These are phyloP conservation scores for Aquilaria agallochum DNA, from an alignment of 441 rosid genomes.

Conservation along the genomic window DNA sequence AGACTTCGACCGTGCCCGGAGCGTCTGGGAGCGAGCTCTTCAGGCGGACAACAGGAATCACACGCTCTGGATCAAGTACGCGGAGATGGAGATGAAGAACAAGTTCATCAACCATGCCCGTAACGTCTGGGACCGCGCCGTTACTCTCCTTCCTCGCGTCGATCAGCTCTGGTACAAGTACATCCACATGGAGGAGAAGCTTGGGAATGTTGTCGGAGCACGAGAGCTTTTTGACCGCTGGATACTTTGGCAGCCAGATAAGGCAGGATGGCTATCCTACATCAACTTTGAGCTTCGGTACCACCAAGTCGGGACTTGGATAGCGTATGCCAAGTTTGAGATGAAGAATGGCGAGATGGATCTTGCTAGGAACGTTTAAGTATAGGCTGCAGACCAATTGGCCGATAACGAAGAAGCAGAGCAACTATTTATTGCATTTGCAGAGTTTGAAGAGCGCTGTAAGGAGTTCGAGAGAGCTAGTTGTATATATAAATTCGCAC, in stretches of 20 bases:
- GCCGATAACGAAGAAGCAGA: slow-evolving; percentile 80
- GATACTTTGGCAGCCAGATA: slow-evolving; percentile 79
- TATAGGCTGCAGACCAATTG: slow-evolving; percentile 57
- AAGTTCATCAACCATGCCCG: slow-evolving; percentile 27
- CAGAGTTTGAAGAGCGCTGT: slow-evolving; percentile 71
- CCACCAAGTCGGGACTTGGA: slow-evolving; percentile 61
- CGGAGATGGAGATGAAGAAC: slow-evolving; percentile 81
- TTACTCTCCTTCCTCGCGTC: slow-evolving; percentile 55
- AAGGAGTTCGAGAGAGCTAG: slow-evolving; percentile 66
- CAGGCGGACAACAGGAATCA: slow-evolving; percentile 67
- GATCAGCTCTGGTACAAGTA: slow-evolving; percentile 59
- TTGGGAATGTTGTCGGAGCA: slow-evolving; percentile 72
- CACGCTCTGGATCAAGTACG: slow-evolving; percentile 78
- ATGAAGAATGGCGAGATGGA: slow-evolving; percentile 68
- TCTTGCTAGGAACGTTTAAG: slow-evolving; percentile 53
- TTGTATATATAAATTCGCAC: slow-evolving; percentile 69
- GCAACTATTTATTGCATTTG: slow-evolving; percentile 60
- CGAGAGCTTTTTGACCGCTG: slow-evolving; percentile 73
- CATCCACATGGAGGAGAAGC: slow-evolving; percentile 53
- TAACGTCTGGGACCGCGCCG: slow-evolving; percentile 69
- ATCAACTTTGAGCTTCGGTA: slow-evolving; percentile 64
- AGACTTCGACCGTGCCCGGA: slow-evolving; percentile 68
- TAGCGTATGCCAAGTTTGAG: slow-evolving; percentile 65
- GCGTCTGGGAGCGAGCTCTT: slow-evolving; percentile 78
- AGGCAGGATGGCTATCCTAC: slow-evolving; percentile 74